Evolutionary conservation across 139 green algal genomes (phyloP), one percentile per base, ranked within the genome.

Genomic region (Diplosphaera chodatii): DNA sequence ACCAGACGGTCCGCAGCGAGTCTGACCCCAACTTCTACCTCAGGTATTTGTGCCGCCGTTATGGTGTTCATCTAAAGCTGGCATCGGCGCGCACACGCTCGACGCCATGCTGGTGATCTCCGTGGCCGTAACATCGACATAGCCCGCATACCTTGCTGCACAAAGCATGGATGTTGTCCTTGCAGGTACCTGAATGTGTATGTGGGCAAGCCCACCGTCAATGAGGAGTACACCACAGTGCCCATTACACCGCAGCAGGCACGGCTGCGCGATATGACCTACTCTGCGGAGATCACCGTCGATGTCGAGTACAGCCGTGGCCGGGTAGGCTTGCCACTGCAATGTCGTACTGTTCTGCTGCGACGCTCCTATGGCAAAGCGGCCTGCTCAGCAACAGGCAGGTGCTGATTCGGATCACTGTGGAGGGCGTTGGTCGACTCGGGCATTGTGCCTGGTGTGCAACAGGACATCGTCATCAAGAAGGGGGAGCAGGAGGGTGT

Each of bases 1-100:
- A 99, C 75, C 88, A 98, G 76, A 86, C 83, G 40, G 89, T 99
- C 55, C 96, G 85, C 1, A 95, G 91, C 73, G 94, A 99, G 77
- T 89, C 85, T 21, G 96, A 99, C 82, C 91, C 94, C 37, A 97
- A 96, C 74, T 99, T 98, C 80, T 99, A 96, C 83, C 87, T 99
- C 70, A 95, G 85, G 90, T 96, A 21, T 8, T 8, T 8, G 8
- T 55, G 55, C 31, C 22, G 56, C 22, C 64, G 25, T 27, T 34
- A 27, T 34, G 31, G 66, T 25, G 16, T 69, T 22, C 62, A 75
- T 15, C 59, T n/a, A n/a, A n/a, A n/a, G n/a, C n/a, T n/a, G n/a
- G n/a, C n/a, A n/a, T n/a, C n/a, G n/a, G n/a, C n/a, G n/a, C n/a
- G n/a, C n/a, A n/a, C n/a, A n/a, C n/a, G n/a, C n/a, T n/a, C n/a